phyloP scores from a whole-genome alignment of 2,329 filamentous ascomycete genomes.

The Fusarium sp. region DNA sequence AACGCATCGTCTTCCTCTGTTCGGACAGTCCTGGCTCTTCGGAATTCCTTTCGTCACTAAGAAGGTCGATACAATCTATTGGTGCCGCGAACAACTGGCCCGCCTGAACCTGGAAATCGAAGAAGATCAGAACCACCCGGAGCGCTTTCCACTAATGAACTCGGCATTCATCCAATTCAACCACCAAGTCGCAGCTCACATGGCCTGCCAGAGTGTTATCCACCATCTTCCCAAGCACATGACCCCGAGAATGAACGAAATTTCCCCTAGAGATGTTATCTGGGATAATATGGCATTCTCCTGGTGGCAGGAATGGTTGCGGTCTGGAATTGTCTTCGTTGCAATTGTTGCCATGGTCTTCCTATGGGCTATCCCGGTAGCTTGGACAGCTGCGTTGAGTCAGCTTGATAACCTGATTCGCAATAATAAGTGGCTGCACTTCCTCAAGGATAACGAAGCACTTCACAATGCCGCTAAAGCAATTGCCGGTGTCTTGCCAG shows the following conservation, averaged over 20 bases:
- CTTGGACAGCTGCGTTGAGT: conserved; percentile 85
- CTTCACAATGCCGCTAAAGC: conserved; percentile 71
- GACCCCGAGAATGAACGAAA: conserved; percentile 91
- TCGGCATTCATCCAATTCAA: conserved; percentile 99
- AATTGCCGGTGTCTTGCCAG: conserved; percentile 87
- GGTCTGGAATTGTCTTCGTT: conserved; percentile 72
- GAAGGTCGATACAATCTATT: conserved; percentile 95
- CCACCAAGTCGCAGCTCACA: conserved; percentile 95
- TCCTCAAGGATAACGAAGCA: conserved; percentile 69
- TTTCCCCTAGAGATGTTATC: conserved; percentile 90
- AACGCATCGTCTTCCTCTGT: conserved; percentile 79
- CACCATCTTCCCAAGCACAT: conserved; percentile 95
- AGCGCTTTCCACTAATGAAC: conserved; percentile 91
- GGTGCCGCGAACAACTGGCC: conserved; percentile 87
- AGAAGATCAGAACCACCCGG: conserved; percentile 84
- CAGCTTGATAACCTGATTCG: conserved; percentile 78
- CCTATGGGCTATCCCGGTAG: conserved; percentile 90
- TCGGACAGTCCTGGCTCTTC: conserved; percentile 76
- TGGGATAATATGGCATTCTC: conserved; percentile 98
- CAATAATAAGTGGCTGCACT: conserved; percentile 75
- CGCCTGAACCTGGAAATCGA: conserved; percentile 93
- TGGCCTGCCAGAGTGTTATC: conserved; percentile 93
- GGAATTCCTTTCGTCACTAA: conserved; percentile 82
- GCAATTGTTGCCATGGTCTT: conserved; percentile 81
- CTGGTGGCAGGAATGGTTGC: conserved; percentile 91